Percentiles rank a stretch among this genome's conserved stretches.
phyloP scores from a whole-genome alignment of 495 filamentous ascomycete species.

The Lophium mytilinum region DNA sequence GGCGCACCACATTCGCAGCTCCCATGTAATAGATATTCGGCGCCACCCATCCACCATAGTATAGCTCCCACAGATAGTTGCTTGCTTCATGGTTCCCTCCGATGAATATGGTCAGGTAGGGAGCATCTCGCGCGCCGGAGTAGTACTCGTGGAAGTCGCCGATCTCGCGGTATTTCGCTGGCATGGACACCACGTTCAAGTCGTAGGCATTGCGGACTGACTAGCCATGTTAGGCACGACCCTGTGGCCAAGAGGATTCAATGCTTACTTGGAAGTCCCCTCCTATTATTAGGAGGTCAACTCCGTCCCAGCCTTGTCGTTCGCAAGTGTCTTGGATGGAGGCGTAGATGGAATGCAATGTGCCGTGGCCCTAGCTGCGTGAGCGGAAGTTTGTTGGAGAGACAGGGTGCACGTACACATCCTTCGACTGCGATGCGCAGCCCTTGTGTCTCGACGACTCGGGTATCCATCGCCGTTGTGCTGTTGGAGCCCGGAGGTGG shows the following conservation, averaged over 20 bases:
- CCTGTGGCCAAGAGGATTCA: not conserved
- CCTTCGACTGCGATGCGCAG: constrained; percentile 63
- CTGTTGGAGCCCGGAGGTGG: not conserved
- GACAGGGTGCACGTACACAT: constrained; percentile 52
- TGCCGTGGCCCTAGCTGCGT: constrained; percentile 69
- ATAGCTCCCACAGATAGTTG: constrained; percentile 79
- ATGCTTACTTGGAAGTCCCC: constrained; percentile 74
- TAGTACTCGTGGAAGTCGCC: constrained; percentile 94
- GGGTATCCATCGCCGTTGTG: constrained; percentile 10
- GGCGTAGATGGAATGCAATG: constrained; percentile 81
- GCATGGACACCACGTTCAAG: constrained; percentile 77
- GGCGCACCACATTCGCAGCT: constrained; percentile 75
- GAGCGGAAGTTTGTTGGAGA: not conserved
- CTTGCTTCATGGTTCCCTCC: constrained; percentile 93
- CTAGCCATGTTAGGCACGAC: constrained; percentile 36
- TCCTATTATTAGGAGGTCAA: constrained; percentile 81
- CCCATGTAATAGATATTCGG: constrained; percentile 96
- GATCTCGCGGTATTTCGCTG: constrained; percentile 70
- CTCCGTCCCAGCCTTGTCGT: constrained; percentile 60
- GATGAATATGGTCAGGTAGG: constrained; percentile 84
- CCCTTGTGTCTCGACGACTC: constrained; percentile 16
- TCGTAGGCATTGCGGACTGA: constrained; percentile 83
- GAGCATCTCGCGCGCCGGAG: constrained; percentile 63
- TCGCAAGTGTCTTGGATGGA: constrained; percentile 55
- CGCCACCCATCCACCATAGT: constrained; percentile 94